Conservation (phyloP, 495 filamentous ascomycete genomes). For the Hyphodiscus hymeniophilus region DNA sequence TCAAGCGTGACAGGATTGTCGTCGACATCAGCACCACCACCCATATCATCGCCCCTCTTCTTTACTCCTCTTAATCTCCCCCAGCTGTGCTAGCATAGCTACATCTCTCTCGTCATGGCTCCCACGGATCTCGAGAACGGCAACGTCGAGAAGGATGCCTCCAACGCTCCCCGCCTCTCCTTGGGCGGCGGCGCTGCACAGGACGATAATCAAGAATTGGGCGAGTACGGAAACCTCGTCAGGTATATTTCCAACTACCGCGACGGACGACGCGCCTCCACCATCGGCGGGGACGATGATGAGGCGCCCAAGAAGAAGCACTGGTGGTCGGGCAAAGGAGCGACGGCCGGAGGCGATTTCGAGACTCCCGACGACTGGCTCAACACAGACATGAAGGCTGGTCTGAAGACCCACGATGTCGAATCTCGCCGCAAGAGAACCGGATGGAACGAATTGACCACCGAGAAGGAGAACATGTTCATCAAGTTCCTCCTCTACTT, state of each 20-base stretch:
- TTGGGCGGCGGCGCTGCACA: not conserved
- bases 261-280: slow-evolving; percentile 49
- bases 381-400: slow-evolving; percentile 57
- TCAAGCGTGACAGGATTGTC: too few relatives aligned
- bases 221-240: slow-evolving; percentile 41
- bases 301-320: slow-evolving; percentile 37
- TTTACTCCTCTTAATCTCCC: too few relatives aligned
- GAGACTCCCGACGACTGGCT: slow-evolving; percentile 65
- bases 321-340: slow-evolving; percentile 1
- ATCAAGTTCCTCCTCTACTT: slow-evolving; percentile 73
- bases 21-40: too few relatives aligned
- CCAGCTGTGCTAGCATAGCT: too few relatives aligned
- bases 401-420: slow-evolving; percentile 49
- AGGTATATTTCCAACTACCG: slow-evolving; percentile 60
- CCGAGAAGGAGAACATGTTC: slow-evolving; percentile 73
- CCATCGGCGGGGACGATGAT: slow-evolving; percentile 38
- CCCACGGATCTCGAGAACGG: slow-evolving; percentile 19
- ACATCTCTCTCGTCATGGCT: slow-evolving; percentile 9
- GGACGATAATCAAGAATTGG: slow-evolving; percentile 18
- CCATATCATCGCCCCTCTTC: too few relatives aligned
- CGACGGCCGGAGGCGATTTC: slow-evolving; percentile 22
- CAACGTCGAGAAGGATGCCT: slow-evolving; percentile 19
- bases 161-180: too few relatives aligned
- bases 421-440: slow-evolving; percentile 57
- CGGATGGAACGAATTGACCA: slow-evolving; percentile 67